phyloP scores from a whole-genome alignment of 768 basidiomycete genomes.

The Leccinellum rugosiceps region DNA sequence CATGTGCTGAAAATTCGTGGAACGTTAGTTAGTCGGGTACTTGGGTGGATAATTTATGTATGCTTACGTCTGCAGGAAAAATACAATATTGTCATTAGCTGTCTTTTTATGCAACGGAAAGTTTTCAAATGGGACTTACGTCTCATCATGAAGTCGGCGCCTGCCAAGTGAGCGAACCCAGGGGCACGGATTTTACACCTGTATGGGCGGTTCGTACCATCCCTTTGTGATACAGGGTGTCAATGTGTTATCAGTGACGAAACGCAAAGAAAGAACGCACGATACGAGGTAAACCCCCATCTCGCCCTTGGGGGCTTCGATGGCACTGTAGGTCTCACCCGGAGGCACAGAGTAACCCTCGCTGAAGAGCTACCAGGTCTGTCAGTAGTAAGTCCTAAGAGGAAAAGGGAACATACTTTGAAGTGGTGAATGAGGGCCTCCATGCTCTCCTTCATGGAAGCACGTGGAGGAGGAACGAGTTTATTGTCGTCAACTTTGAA shows the following conservation, averaged over 20 bases:
- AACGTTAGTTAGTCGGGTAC: slow-evolving; percentile 12
- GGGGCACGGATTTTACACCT: slow-evolving; percentile 96
- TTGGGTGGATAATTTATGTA: not conserved
- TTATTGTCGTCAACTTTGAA: slow-evolving; percentile 98
- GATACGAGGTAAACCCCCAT: slow-evolving; percentile 99
- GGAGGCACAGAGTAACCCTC: slow-evolving; percentile 97
- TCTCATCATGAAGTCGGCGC: slow-evolving; percentile 98
- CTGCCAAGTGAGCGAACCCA: slow-evolving; percentile 93
- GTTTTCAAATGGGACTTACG: slow-evolving; percentile 44
- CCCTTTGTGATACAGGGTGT: slow-evolving; percentile 40
- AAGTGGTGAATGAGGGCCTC: slow-evolving; percentile 98
- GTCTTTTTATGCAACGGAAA: not conserved
- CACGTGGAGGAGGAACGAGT: slow-evolving; percentile 92
- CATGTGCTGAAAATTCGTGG: slow-evolving; percentile 62
- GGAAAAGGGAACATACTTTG: slow-evolving; percentile 52
- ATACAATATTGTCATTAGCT: slow-evolving; percentile 6
- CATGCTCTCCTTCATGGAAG: slow-evolving; percentile 99
- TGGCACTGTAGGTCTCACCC: slow-evolving; percentile 94
- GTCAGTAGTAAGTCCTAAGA: not conserved
- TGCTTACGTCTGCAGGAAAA: slow-evolving; percentile 37
- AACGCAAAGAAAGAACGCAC: slow-evolving; percentile 39
- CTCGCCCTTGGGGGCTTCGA: slow-evolving; percentile 98
- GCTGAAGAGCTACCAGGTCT: slow-evolving; percentile 68
- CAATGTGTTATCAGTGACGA: not conserved
- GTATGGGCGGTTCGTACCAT: slow-evolving; percentile 95